Percentiles rank a stretch among this genome's conserved stretches.
Evolutionary conservation across 2,329 filamentous ascomycete genomes (phyloP).

Genomic region (Monilinia fructigena): DNA sequence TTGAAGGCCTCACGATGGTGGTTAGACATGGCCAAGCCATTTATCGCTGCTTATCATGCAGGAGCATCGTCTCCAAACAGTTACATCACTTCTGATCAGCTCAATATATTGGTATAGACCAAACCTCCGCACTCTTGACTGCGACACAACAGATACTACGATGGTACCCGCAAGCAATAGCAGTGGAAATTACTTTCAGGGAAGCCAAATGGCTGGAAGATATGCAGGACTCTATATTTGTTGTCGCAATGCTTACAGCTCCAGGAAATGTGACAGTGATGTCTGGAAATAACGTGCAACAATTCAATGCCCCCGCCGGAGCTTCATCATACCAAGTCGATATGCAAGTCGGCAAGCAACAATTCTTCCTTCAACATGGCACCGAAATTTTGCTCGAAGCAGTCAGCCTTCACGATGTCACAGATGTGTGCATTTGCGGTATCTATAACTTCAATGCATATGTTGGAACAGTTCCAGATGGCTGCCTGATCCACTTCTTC

Average conservation of each 20-base stretch:
- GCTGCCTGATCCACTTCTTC: conserved; percentile 34
- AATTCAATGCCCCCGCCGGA: conserved; percentile 30
- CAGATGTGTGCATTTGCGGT: conserved; percentile 30
- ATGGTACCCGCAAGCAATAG: conserved; percentile 31
- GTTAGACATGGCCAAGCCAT: conserved; percentile 38
- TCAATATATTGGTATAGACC: conserved; percentile 46
- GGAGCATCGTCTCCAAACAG: conserved; percentile 24
- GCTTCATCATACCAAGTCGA: conserved; percentile 28
- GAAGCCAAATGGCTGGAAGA: conserved; percentile 35
- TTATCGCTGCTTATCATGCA: conserved; percentile 32
- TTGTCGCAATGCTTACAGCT: conserved; percentile 36
- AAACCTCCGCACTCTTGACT: conserved; percentile 34
- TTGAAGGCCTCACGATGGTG: conserved; percentile 50
- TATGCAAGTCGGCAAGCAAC: conserved; percentile 31
- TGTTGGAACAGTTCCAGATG: conserved; percentile 30
- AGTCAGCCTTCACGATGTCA: conserved; percentile 28
- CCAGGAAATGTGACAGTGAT: conserved; percentile 36
- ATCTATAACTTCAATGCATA: conserved; percentile 36
- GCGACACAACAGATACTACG: conserved; percentile 41
- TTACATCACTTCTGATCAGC: conserved; percentile 35
- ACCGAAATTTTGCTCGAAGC: conserved; percentile 26
- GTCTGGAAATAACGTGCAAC: conserved; percentile 34
- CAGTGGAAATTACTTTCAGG: conserved; percentile 33
- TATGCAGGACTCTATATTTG: conserved; percentile 37
- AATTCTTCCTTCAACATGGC: conserved; percentile 29